A percentile compares a stretch with the other conserved stretches of the same genome.
Evolutionary conservation across 176 grass and related monocot species (phyloP).

Genomic region (Oropetium thomaeum): DNA sequence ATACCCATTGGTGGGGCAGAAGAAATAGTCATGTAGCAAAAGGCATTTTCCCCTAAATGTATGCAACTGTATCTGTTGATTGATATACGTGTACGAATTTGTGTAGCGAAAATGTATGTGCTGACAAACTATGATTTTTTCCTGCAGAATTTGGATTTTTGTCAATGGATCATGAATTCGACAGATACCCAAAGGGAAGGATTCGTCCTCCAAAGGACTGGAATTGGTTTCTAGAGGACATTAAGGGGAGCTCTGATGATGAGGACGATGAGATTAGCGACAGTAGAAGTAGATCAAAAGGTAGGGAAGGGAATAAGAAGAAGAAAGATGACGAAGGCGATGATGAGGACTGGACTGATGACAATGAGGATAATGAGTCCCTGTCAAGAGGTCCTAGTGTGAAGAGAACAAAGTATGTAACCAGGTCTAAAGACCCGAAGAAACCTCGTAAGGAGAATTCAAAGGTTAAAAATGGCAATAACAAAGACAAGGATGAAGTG

Average conservation of each 20-base stretch:
- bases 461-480: not conserved
- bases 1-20: not conserved
- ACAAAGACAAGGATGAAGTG: slow-evolving; percentile 18
- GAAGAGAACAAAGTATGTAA: slow-evolving; percentile 53
- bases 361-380: slow-evolving; percentile 46
- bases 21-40: too few species aligned
- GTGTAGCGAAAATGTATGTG: too few species aligned
- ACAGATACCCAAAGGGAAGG: slow-evolving; percentile 56
- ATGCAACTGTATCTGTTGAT: too few species aligned
- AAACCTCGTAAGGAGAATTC: slow-evolving; percentile 27
- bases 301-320: slow-evolving; percentile 20
- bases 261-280: slow-evolving; percentile 38
- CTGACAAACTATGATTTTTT: not conserved
- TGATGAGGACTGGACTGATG: slow-evolving; percentile 66
- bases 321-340: slow-evolving; percentile 31
- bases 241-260: slow-evolving; percentile 23
- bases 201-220: slow-evolving; percentile 58
- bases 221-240: slow-evolving; percentile 77
- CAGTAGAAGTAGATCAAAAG: slow-evolving; percentile 16
- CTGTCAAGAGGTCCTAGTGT: slow-evolving; percentile 24
- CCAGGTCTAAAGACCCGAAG: slow-evolving; percentile 53
- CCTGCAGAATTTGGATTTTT: slow-evolving; percentile 84
- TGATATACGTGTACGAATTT: too few species aligned
- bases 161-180: slow-evolving; percentile 67
- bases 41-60: too few species aligned